phyloP scores from a whole-genome alignment of 2,329 filamentous ascomycete genomes.

The Aspergillus sp. region DNA sequence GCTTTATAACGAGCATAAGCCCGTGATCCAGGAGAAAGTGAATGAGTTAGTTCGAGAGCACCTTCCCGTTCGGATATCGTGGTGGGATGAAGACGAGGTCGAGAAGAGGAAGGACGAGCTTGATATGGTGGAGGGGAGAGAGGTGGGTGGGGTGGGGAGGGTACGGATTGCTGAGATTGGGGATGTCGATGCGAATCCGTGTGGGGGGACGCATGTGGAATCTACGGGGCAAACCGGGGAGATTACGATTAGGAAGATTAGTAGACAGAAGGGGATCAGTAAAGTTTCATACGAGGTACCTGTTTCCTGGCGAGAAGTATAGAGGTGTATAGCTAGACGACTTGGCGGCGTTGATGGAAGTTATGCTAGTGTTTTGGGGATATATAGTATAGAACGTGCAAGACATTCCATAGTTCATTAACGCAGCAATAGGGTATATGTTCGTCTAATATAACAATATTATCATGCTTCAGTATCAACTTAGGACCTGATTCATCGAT shows the following conservation, averaged over 20 bases:
- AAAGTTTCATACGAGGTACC: constrained; percentile 30
- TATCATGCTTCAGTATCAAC: constrained; percentile 5
- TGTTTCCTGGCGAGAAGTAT: constrained; percentile 7
- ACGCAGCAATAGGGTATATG: constrained; percentile 2
- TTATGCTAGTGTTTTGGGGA: no score
- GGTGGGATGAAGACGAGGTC: constrained; percentile 20
- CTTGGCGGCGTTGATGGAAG: background rate
- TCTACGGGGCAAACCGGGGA: constrained; percentile 23
- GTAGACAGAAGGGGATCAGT: constrained; percentile 29
- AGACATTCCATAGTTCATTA: background rate
- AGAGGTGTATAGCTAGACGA: background rate
- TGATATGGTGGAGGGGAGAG: constrained; percentile 18
- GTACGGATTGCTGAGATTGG: constrained; percentile 29
- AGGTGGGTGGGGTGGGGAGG: constrained; percentile 18
- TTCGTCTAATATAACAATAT: background rate
- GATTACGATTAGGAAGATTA: constrained; percentile 29
- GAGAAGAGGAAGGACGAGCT: constrained; percentile 7
- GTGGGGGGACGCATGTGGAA: constrained; percentile 31
- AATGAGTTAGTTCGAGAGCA: constrained; percentile 25
- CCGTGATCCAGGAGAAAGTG: constrained; percentile 28
- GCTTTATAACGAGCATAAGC: constrained; percentile 30
- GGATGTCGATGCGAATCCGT: constrained; percentile 30
- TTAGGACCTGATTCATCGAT: constrained; percentile 27
- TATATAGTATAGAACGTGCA: background rate
- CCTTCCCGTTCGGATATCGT: constrained; percentile 24